Base-by-base conservation (phyloP, 345 rosid genomes). In the Lumnitzera racemosa region DNA sequence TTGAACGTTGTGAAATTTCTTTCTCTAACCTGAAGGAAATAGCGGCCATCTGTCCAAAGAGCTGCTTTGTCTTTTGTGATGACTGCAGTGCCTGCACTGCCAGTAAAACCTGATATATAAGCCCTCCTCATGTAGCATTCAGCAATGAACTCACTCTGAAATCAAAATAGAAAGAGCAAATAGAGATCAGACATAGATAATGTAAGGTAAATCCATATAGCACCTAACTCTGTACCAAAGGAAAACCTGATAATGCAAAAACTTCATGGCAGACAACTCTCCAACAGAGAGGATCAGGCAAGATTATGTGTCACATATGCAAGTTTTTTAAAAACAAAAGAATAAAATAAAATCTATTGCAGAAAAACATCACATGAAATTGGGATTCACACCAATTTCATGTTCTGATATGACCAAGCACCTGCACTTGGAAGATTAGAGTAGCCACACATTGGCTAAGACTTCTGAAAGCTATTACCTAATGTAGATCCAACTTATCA, bases 41-140 rank as follows among this genome's bases (percentile, higher is more conserved):
- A 92, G 31, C 98, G 88, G 46, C 96, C 96, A 66, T 92, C 98
- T 3, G 98, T 92, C 98, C 98, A 92, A 11, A 92, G 76, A 67
- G 94, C 96, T 16, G 98, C 98, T 65, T 85, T 87, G 64, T 87
- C 96, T 73, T 80, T 92, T 8, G 96, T 89, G 63, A 92, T 78
- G 71, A 92, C 81, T 53, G 89, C 94, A 46, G 90, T 89, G 58
- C 96, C 98, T 46, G 98, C 94, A 75, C 96, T 89, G 58, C 98
- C 98, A 0, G 91, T 85, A 78, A 92, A 92, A 11, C 96, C 96
- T 41, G 96, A 92, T 71, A 87, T 67, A 51, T 79, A 85, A 24
- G 83, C 80, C 69, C 98, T 89, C 74, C 98, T 77, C 67, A 79
- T 85, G 52, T 82, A 92, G 66, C 96, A 89, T 60, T 89, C 96